Base-by-base conservation (phyloP, 768 basidiomycete species). In the Termitomyces sp. region DNA sequence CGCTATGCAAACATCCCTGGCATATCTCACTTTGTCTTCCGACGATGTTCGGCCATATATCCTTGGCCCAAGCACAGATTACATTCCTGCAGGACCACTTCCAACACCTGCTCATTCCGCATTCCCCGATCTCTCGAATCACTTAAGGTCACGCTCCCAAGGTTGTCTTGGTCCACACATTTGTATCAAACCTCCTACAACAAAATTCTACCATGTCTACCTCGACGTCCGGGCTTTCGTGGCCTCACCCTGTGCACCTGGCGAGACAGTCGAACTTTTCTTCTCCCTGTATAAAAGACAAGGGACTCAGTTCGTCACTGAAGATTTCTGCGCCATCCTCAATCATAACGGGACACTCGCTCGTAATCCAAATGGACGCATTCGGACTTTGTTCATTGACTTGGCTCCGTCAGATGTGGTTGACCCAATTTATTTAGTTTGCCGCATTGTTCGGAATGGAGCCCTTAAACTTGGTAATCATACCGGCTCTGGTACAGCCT, bases 161-260 rank as follows among this genome's bases (percentile, higher is more conserved):
- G 69, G 69, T 20, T 73, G 65, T 52, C 64, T 73, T 20, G 66
- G 62, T 18, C 58, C 69, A 26, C 62, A 70, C 6, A 62, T 71
- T 27, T 52, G 74, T 37, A 37, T 64, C 14, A 80, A 74, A 59
- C 73, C 74, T n/a, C 65, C 77, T 27, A 69, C 82, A 30, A 81
- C 83, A 45, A 89, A 89, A 62, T 95, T 95, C 70, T 95, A 89
- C 67, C 95, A 98, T 65, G 80, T 95, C 53, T 93, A 86, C 68
- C 81, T 98, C 61, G 95, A 98, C 64, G 73, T 98, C 9, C 89
- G 92, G 20, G 94, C 94, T 0, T 95, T 98, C 67, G 89, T 95
- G 33, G 96, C 94, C 16, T 89, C 89, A 6, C 89, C 88, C 2
- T 98, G 95, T 71, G 78, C 87, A 0, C 88, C 95, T 0, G 95